A percentile compares a stretch with the other conserved stretches of the same genome.
phyloP scores from a whole-genome alignment of 805 yeast species.

The Yarrowia sp. region DNA sequence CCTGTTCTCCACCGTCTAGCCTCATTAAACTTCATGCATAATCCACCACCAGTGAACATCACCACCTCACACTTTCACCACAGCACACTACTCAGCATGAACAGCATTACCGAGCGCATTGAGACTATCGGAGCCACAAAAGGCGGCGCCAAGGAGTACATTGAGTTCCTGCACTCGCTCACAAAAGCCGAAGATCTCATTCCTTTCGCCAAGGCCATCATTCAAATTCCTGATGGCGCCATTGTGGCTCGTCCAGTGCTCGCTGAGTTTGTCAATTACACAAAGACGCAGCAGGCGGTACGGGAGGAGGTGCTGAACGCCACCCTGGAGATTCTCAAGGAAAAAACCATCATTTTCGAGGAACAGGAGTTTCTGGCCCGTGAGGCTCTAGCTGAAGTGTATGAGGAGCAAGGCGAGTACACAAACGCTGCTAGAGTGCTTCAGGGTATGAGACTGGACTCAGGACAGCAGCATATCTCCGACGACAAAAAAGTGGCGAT shows the following conservation, averaged over 20 bases:
- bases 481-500: constrained; percentile 33
- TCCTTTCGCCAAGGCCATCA: neutral
- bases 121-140: neutral
- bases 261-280: constrained; percentile 4
- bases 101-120: neutral
- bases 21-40: neutral
- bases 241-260: constrained; percentile 23
- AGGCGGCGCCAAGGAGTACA: constrained; percentile 7
- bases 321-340: neutral
- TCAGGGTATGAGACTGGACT: constrained; percentile 32
- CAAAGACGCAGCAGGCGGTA: neutral
- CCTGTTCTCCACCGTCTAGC: no score
- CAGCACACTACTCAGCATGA: neutral
- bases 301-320: neutral
- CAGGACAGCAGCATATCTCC: constrained; percentile 29
- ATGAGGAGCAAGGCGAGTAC: constrained; percentile 30
- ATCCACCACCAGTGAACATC: neutral
- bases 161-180: neutral
- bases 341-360: constrained; percentile 28
- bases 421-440: constrained; percentile 34
- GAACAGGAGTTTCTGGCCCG: constrained; percentile 34
- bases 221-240: constrained; percentile 12
- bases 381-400: constrained; percentile 34
- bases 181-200: neutral
- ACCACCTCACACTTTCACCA: neutral